phyloP scores from a whole-genome alignment of 2,329 filamentous ascomycete genomes.

The Ascochyta fabae region DNA sequence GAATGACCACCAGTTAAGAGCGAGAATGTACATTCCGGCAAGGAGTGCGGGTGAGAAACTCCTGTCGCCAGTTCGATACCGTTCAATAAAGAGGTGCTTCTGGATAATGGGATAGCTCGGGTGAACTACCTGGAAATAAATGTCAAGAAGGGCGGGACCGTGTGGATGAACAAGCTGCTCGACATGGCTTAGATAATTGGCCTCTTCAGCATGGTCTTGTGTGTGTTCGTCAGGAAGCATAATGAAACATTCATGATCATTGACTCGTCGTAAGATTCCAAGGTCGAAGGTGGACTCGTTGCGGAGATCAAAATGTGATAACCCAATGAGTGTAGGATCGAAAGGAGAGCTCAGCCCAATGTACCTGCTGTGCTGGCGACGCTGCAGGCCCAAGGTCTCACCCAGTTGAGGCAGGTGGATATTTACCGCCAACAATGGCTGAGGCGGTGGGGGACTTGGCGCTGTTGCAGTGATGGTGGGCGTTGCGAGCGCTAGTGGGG shows the following conservation, averaged over 20 bases:
- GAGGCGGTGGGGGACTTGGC: slow-evolving; percentile 45
- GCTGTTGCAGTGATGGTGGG: slow-evolving; percentile 50
- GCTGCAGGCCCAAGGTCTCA: slow-evolving; percentile 71
- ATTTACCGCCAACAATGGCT: slow-evolving; percentile 36
- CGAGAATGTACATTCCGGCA: slow-evolving; percentile 82
- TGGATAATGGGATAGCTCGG: slow-evolving; percentile 83
- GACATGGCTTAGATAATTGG: slow-evolving; percentile 72
- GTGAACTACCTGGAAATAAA: slow-evolving; percentile 83
- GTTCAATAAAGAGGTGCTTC: slow-evolving; percentile 79
- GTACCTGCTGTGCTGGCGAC: slow-evolving; percentile 80
- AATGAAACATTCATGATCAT: slow-evolving; percentile 78
- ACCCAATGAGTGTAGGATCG: slow-evolving; percentile 80
- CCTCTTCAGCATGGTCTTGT: slow-evolving; percentile 72
- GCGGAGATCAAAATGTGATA: slow-evolving; percentile 79
- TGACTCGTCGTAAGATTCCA: slow-evolving; percentile 72
- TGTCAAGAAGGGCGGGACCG: slow-evolving; percentile 76
- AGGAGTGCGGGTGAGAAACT: slow-evolving; percentile 79
- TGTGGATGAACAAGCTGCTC: slow-evolving; percentile 78
- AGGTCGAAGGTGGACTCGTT: slow-evolving; percentile 77
- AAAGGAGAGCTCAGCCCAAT: slow-evolving; percentile 84
- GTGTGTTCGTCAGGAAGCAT: slow-evolving; percentile 78
- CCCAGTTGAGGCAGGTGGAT: slow-evolving; percentile 49
- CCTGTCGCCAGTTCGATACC: slow-evolving; percentile 73
- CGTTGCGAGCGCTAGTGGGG: slow-evolving; percentile 48
- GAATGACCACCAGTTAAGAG: slow-evolving; percentile 86